A percentile compares a stretch with the other conserved stretches of the same genome.
Evolutionary conservation across 306 rosid species (phyloP).

Genomic region (Abrus pulchellus): DNA sequence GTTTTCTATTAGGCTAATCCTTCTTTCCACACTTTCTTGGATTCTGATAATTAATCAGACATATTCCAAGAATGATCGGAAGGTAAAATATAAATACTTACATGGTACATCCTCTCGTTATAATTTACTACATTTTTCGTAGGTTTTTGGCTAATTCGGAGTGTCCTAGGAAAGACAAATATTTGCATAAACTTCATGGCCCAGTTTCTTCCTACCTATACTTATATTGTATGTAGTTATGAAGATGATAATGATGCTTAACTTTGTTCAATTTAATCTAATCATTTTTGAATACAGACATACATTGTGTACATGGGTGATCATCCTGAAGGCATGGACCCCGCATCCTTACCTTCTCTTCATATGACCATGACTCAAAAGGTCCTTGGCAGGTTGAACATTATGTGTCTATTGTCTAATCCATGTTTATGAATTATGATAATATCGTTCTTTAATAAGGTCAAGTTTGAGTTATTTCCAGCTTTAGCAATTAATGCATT

Average conservation of each 20-base stretch:
- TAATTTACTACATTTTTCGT: neutral
- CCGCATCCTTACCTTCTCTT: conserved; percentile 41
- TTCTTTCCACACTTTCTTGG: conserved; percentile 14
- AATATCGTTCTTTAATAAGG: neutral
- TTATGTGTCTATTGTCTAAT: neutral
- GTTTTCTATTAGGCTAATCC: conserved; percentile 18
- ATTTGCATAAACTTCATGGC: neutral
- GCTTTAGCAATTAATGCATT: neutral
- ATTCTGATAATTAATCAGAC: conserved; percentile 5
- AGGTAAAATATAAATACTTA: conserved; percentile 23
- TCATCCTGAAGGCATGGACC: conserved; percentile 44
- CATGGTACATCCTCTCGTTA: neutral
- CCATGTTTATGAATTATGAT: neutral
- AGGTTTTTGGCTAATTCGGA: neutral
- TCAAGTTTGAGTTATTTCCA: neutral
- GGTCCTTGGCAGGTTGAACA: conserved; percentile 47
- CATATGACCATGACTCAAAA: conserved; percentile 53
- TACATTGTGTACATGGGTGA: conserved; percentile 60
- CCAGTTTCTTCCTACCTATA: neutral
- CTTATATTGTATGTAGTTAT: neutral
- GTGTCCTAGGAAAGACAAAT: neutral
- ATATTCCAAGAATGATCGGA: conserved; percentile 33
- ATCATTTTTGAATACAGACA: conserved; percentile 37
- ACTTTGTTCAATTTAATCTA: neutral
- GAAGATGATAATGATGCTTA: neutral